phyloP scores from a whole-genome alignment of 2,329 filamentous ascomycete species.

The Colletotrichum brevisporum region DNA sequence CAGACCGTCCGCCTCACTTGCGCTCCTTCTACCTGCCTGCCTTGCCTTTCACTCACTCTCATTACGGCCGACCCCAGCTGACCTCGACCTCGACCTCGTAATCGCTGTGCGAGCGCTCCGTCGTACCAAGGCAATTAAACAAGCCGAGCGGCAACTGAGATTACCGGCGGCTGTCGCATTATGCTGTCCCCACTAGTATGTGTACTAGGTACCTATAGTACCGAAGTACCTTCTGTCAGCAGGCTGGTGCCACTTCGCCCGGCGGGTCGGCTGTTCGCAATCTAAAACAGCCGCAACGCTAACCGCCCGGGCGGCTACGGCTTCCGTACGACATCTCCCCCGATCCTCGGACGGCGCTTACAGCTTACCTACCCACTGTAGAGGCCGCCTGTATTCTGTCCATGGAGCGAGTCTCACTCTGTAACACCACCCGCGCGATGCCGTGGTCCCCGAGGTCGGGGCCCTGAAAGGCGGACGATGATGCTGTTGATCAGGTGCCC shows the following conservation, averaged over 20 bases:
- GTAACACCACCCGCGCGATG: conserved; percentile 11
- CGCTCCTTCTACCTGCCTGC: background rate
- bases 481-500: conserved; percentile 6
- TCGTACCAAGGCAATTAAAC: conserved; percentile 9
- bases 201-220: background rate
- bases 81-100: background rate
- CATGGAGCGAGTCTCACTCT: conserved; percentile 17
- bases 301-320: conserved; percentile 42
- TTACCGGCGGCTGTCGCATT: conserved; percentile 36
- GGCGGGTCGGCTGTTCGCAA: conserved; percentile 21
- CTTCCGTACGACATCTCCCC: background rate
- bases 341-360: conserved; percentile 39
- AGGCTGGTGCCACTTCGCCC: background rate
- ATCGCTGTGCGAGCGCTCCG: background rate
- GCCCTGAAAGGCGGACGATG: conserved; percentile 16
- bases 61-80: background rate
- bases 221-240: background rate
- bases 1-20: conserved; percentile 26
- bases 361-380: background rate
- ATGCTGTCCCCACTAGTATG: conserved; percentile 7
- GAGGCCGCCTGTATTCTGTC: background rate
- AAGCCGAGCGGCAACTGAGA: conserved; percentile 30
- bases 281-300: conserved; percentile 35
- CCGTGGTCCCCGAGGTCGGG: conserved; percentile 34
- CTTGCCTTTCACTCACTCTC: background rate